These are phyloP conservation scores for Phytopythium kandeliae DNA, from an alignment of 352 stramenopile species.

Conservation along the genomic window DNA sequence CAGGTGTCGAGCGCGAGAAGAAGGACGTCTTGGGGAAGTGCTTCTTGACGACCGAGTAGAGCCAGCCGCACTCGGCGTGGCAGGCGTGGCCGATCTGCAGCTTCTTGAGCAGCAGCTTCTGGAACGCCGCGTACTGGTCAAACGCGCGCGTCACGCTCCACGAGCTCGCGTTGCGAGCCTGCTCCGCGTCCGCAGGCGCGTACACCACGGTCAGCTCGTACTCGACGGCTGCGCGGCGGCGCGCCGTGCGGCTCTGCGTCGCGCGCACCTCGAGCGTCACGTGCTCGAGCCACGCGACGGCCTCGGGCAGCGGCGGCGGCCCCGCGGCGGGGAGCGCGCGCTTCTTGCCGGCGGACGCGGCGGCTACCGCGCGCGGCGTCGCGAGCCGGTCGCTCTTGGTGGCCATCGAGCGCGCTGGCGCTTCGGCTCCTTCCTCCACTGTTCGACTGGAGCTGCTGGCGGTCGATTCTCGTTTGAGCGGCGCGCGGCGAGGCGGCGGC, in stretches of 20 bases:
- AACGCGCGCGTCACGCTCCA: constrained; percentile 27
- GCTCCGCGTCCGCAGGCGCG: constrained; percentile 4
- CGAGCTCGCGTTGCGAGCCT: constrained; percentile 6
- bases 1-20: constrained; percentile 8
- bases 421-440: too few relatives aligned
- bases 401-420: neutral
- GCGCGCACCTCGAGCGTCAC: constrained; percentile 25
- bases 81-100: constrained; percentile 53
- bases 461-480: too few relatives aligned
- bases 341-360: neutral
- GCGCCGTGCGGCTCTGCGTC: constrained; percentile 17
- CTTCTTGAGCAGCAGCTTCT: constrained; percentile 36
- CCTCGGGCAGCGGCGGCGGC: constrained; percentile 24
- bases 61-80: constrained; percentile 55
- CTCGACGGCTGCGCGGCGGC: constrained; percentile 18
- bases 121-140: constrained; percentile 41
- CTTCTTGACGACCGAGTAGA: constrained; percentile 52
- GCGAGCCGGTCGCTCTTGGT: neutral
- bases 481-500: too few relatives aligned
- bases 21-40: constrained; percentile 45
- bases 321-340: constrained; percentile 10
- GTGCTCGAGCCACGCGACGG: constrained; percentile 31
- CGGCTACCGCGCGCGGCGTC: neutral
- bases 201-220: constrained; percentile 26
- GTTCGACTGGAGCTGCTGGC: neutral